Conservation (phyloP, 495 filamentous ascomycete genomes). For the Trichocladium uniseriatum region DNA sequence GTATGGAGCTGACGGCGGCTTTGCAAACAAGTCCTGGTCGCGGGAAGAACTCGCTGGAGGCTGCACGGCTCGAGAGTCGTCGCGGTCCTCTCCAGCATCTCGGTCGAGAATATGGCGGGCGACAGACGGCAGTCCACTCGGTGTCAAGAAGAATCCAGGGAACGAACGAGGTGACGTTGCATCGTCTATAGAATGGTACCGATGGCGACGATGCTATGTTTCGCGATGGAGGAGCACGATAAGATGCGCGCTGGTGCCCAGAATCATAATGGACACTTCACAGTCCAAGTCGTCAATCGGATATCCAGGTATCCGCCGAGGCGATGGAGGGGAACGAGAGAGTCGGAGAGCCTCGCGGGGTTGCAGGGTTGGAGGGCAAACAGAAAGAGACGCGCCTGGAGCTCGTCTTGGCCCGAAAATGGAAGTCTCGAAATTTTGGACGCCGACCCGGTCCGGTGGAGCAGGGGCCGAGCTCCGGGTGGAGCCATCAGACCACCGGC, state of each 20-base stretch:
- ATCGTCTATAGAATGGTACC: background rate
- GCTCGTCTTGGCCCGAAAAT: background rate
- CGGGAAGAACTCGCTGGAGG: constrained; percentile 54
- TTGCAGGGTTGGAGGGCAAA: too few species aligned
- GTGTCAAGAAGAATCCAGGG: constrained; percentile 1
- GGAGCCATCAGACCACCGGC: background rate
- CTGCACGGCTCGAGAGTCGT: constrained; percentile 68
- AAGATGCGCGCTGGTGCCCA: background rate
- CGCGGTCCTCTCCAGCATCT: constrained; percentile 79
- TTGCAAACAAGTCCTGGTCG: constrained; percentile 43
- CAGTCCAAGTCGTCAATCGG: background rate
- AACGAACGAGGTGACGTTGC: background rate
- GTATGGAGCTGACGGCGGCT: constrained; percentile 53
- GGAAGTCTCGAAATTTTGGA: background rate
- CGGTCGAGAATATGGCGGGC: constrained; percentile 7
- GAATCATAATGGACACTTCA: background rate
- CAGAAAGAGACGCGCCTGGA: background rate
- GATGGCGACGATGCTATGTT: background rate
- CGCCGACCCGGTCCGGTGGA: background rate
- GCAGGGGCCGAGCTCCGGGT: constrained; percentile 1
- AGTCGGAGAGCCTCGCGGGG: too few species aligned
- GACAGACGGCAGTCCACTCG: background rate
- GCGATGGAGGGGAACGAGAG: too few species aligned
- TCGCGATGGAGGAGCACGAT: background rate
- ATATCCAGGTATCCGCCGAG: background rate